phyloP scores from a whole-genome alignment of 306 rosid genomes.

The Cicer pinnatifidum region DNA sequence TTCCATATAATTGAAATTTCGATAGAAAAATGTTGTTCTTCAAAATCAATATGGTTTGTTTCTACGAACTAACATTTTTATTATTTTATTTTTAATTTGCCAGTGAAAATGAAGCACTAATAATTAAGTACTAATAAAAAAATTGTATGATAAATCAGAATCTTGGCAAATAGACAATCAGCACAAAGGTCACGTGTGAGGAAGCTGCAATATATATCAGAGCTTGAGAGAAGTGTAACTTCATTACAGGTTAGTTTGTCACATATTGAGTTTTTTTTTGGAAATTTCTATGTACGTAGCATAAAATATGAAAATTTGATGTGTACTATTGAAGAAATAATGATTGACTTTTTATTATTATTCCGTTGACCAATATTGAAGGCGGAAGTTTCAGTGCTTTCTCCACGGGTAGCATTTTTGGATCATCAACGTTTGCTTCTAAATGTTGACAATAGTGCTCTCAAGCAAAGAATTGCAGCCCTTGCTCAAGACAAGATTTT shows the following conservation, averaged over 20 bases:
- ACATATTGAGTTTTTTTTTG: neutral
- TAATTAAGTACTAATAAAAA: no score
- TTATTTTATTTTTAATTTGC: neutral
- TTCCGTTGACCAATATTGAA: conserved; percentile 49
- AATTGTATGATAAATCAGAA: conserved; percentile 51
- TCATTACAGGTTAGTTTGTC: conserved; percentile 71
- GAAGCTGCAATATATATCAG: conserved; percentile 95
- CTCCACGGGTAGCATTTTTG: conserved; percentile 92
- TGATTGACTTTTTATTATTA: conserved; percentile 21
- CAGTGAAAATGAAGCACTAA: neutral
- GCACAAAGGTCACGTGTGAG: conserved; percentile 98
- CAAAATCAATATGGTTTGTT: neutral
- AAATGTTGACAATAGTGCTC: conserved; percentile 94
- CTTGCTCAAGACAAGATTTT: conserved; percentile 95
- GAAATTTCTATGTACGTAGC: no score
- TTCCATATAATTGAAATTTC: neutral
- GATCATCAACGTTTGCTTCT: conserved; percentile 98
- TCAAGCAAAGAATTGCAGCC: conserved; percentile 98
- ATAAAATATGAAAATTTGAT: neutral
- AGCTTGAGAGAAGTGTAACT: conserved; percentile 92
- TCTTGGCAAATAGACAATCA: conserved; percentile 95
- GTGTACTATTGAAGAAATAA: neutral
- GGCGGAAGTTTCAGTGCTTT: conserved; percentile 92
- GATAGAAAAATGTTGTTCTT: neutral
- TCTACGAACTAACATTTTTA: neutral